Evolutionary conservation across 345 rosid genomes (phyloP), one percentile per base, ranked within the genome.

Genomic region (Euclidium syriacum): DNA sequence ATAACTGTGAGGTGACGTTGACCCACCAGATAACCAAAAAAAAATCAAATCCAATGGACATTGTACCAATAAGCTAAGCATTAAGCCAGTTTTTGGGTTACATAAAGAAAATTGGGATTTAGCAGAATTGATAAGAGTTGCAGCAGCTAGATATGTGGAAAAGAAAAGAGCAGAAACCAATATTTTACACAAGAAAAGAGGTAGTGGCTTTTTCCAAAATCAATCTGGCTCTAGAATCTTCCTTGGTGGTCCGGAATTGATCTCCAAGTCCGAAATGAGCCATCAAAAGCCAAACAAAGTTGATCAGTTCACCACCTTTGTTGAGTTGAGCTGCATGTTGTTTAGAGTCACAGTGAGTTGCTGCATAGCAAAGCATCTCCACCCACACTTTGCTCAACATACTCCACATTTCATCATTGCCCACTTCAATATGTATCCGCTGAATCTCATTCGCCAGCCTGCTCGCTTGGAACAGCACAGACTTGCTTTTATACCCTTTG

Each of bases 181-280:
- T 10, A 5, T 16, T 6, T 58, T 35, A 62, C 35, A 62, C 67
- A 48, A 16, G 35, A 1, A 12, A 48, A 34, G 47, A 35, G 0
- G 42, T 10, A 26, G 39, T 11, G 8, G 30, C 2, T 34, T 11
- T 61, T 1, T 16, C 19, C 1, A 62, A 26, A 48, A 57, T n/a
- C 11, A 67, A 18, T 22, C 40, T 76, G 3, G 77, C 71, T 55
- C 70, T 74, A 22, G 80, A 75, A 64, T 72, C 76, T 6, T 77
- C 80, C 23, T 67, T 63, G 4, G 76, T 53, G 24, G 65, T 73
- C 10, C 54, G 59, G 8, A 65, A 65, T n/a, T 75, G 83, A 5
- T 81, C 78, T 0, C 77, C 77, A 1, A 83, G 40, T n/a, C 85
- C 83, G n/a, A 77, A 66, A 58, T 83, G 83, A 14, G 84, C 79